Conservation (phyloP, 768 basidiomycete species). For the Hortiboletus campestris region DNA sequence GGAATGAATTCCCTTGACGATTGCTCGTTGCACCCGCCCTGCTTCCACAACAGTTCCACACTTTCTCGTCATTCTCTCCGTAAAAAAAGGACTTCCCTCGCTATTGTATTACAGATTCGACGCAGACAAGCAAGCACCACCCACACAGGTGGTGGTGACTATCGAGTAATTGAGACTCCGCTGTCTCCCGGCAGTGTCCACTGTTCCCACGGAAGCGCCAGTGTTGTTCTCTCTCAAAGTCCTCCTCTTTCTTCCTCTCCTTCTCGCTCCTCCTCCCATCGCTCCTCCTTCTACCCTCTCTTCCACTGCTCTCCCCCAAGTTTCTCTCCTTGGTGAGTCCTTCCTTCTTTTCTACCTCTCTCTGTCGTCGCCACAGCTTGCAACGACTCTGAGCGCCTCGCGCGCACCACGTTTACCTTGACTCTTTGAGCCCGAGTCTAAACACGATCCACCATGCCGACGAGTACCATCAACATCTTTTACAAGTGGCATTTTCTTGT, state of each 20-base stretch:
- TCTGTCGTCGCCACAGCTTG: conserved; percentile 8
- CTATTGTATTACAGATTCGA: not conserved
- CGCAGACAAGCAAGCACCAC: too few relatives aligned
- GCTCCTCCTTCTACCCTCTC: conserved; percentile 20
- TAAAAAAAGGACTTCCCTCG: too few relatives aligned
- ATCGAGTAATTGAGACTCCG: conserved; percentile 46
- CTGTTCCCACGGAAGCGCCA: conserved; percentile 41
- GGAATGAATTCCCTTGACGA: conserved; percentile 11
- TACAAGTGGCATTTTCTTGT: not conserved
- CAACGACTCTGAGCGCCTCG: conserved; percentile 23
- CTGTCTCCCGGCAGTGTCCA: conserved; percentile 23
- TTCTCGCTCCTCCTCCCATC: conserved; percentile 29
- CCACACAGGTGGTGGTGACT: not conserved
- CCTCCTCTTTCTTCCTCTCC: conserved; percentile 29
- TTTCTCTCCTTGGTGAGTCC: conserved; percentile 26
- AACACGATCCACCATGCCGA: not conserved
- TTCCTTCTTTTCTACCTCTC: not conserved
- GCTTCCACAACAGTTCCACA: not conserved
- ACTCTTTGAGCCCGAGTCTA: conserved; percentile 6
- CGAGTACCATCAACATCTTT: conserved; percentile 5
- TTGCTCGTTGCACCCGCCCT: not conserved
- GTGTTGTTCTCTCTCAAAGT: conserved; percentile 41
- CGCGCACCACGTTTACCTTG: conserved; percentile 29
- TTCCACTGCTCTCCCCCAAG: conserved; percentile 8
- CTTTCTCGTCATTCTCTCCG: too few relatives aligned